A percentile compares a stretch with the other conserved stretches of the same genome.
phyloP scores from a whole-genome alignment of 2,329 filamentous ascomycete genomes.

The Paracorniculantispora psalliotae region DNA sequence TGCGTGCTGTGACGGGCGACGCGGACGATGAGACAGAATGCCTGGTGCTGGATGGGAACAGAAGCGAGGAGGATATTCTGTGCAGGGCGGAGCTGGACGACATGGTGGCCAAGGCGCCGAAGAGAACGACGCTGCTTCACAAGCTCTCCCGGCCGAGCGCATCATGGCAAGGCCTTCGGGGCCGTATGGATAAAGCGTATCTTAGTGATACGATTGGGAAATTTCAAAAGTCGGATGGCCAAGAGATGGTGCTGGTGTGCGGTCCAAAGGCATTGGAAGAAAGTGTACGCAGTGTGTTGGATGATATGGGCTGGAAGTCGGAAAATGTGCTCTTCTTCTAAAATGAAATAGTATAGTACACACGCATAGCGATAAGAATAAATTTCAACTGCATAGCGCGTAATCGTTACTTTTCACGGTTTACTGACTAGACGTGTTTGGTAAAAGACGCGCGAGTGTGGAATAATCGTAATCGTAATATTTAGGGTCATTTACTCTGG shows the following conservation, averaged over 20 bases:
- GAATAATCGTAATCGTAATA: no score
- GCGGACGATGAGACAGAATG: conserved; percentile 60
- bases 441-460: no score
- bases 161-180: conserved; percentile 63
- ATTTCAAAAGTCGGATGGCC: conserved; percentile 30
- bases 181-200: conserved; percentile 60
- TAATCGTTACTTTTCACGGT: no score
- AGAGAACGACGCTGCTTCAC: conserved; percentile 61
- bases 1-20: conserved; percentile 68
- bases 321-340: conserved; percentile 74
- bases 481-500: not conserved
- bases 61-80: conserved; percentile 74
- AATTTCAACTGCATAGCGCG: no score
- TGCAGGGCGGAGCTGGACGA: conserved; percentile 67
- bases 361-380: not conserved
- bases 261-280: conserved; percentile 73
- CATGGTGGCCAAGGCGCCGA: conserved; percentile 48
- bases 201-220: conserved; percentile 54
- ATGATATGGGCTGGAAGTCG: conserved; percentile 63
- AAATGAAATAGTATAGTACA: not conserved
- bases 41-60: conserved; percentile 73
- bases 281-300: conserved; percentile 49
- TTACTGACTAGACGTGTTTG: no score
- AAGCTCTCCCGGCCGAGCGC: conserved; percentile 60
- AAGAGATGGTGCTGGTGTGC: conserved; percentile 69